Evolutionary conservation across 768 basidiomycete species (phyloP).

Genomic region (Termitomyces sp.): DNA sequence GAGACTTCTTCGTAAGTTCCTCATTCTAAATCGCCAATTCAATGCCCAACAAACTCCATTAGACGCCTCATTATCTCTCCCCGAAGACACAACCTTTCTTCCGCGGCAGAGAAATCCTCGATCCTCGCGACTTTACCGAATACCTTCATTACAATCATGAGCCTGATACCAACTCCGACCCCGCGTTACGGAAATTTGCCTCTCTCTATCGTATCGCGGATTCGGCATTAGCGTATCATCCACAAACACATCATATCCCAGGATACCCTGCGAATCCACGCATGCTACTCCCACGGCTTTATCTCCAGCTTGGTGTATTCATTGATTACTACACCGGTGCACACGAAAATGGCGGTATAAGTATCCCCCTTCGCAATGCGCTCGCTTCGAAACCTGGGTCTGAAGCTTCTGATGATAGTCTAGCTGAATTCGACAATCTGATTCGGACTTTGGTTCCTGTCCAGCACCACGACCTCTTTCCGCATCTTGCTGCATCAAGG

Average conservation of each 20-base stretch:
- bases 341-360: slow-evolving; percentile 39
- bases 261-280: slow-evolving; percentile 60
- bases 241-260: slow-evolving; percentile 38
- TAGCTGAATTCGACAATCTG: slow-evolving; percentile 4
- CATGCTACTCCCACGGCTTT: slow-evolving; percentile 52
- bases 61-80: slow-evolving; percentile 47
- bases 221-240: slow-evolving; percentile 43
- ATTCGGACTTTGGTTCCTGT: slow-evolving; percentile 19
- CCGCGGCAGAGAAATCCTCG: slow-evolving; percentile 49
- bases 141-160: slow-evolving; percentile 39
- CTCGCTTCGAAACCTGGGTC: slow-evolving; percentile 4
- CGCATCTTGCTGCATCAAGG: slow-evolving; percentile 31
- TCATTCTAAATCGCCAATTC: not conserved
- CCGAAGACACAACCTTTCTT: slow-evolving; percentile 48
- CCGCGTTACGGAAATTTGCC: not conserved
- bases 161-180: not conserved
- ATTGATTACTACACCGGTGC: slow-evolving; percentile 56
- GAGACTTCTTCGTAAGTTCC: slow-evolving; percentile 42
- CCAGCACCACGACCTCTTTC: slow-evolving; percentile 33
- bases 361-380: slow-evolving; percentile 29
- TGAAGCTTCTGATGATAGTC: not conserved
- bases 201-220: slow-evolving; percentile 26
- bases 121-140: slow-evolving; percentile 38
- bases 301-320: slow-evolving; percentile 51
- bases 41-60: not conserved